Evolutionary conservation across 192 early-diverging fungal species (phyloP).

Genomic region (Coemansia sp.): DNA sequence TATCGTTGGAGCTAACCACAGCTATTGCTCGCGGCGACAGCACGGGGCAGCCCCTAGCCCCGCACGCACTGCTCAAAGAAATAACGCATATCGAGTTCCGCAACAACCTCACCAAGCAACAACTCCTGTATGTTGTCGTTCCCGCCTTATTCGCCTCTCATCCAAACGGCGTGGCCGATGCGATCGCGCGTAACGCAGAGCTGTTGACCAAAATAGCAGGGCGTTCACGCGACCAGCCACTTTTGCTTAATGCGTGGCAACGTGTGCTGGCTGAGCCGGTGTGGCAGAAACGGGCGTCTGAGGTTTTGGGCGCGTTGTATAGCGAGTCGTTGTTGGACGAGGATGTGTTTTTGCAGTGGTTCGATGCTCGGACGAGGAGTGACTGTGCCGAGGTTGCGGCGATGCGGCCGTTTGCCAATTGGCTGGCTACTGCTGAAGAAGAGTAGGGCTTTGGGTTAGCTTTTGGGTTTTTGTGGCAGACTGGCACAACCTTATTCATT

Average conservation of each 20-base stretch:
- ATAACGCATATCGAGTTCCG: constrained; percentile 83
- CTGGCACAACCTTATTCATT: too few species aligned
- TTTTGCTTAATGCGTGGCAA: constrained; percentile 53
- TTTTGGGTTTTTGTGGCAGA: too few species aligned
- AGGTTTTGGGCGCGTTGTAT: constrained; percentile 70
- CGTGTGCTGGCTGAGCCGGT: constrained; percentile 32
- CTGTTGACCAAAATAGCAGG: constrained; percentile 41
- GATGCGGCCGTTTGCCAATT: constrained; percentile 74
- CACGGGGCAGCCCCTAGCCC: constrained; percentile 10
- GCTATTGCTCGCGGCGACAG: constrained; percentile 12
- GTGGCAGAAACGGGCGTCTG: constrained; percentile 58
- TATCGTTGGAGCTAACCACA: constrained; percentile 24
- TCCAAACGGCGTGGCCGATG: constrained; percentile 23
- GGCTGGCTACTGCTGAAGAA: constrained; percentile 82
- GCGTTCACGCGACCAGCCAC: constrained; percentile 37
- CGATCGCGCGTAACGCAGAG: constrained; percentile 18
- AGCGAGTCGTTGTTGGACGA: constrained; percentile 78
- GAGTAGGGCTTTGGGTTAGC: constrained; percentile 52
- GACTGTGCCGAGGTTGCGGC: constrained; percentile 49
- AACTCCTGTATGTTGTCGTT: constrained; percentile 69
- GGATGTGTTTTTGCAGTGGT: constrained; percentile 73
- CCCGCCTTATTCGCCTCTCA: constrained; percentile 51
- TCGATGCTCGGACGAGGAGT: constrained; percentile 29
- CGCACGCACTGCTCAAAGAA: constrained; percentile 71
- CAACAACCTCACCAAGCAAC: constrained; percentile 75